Evolutionary conservation across 352 stramenopile species (phyloP).

Genomic region (Phytophthora rubi): DNA sequence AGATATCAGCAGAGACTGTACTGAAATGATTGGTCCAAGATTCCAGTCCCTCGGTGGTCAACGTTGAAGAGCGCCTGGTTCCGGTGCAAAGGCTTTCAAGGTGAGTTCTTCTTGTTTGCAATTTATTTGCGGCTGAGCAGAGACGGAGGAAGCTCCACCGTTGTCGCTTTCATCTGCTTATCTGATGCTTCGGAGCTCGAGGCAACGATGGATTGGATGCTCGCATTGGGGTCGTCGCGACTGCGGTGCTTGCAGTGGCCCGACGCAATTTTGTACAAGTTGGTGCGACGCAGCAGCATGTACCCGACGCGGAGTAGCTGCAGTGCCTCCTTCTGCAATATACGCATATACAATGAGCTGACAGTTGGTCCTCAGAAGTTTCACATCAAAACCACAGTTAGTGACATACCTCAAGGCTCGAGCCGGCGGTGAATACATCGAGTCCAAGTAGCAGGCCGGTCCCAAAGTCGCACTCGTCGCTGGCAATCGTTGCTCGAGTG

Average conservation of each 20-base stretch:
- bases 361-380: background rate
- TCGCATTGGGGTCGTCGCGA: background rate
- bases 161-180: conserved; percentile 11
- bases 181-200: background rate
- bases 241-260: conserved; percentile 45
- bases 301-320: conserved; percentile 59
- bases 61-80: background rate
- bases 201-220: conserved; percentile 20
- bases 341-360: background rate
- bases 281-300: conserved; percentile 52
- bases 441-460: conserved; percentile 66
- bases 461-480: conserved; percentile 77
- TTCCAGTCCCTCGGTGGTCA: background rate
- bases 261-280: conserved; percentile 51
- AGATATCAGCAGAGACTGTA: background rate
- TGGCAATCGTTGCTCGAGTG: conserved; percentile 70
- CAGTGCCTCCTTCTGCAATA: conserved; percentile 50
- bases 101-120: background rate
- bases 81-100: background rate
- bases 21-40: conserved; percentile 9
- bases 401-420: conserved; percentile 44
- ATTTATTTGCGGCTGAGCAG: conserved; percentile 4
- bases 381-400: background rate
- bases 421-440: conserved; percentile 58
- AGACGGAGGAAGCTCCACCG: conserved; percentile 17